Evolutionary conservation across 768 basidiomycete species (phyloP), one percentile per base, ranked within the genome.

Genomic region (Mycena epipterygia): DNA sequence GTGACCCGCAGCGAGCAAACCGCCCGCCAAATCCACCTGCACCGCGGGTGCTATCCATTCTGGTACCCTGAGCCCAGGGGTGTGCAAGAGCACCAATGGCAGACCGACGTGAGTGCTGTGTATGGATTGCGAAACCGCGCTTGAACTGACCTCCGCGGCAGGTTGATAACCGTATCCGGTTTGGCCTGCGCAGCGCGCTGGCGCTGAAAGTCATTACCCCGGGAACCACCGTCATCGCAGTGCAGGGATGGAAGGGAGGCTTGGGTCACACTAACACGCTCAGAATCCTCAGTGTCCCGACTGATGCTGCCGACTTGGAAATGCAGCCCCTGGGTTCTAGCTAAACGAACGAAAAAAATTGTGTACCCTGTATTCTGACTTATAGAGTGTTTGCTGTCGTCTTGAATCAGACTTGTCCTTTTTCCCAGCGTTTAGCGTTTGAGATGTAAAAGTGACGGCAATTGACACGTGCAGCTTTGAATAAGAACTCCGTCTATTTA

Each of bases 161-260:
- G 93, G 93, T 95, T 68, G 94, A 95, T 83, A 95, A 95, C 81
- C 94, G 94, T 73, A 93, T 94, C 78, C 91, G 95, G 68, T 97
- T 91, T 76, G 96, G 97, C 68, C 87, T 99, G 81, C 88, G 90
- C 79, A 92, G 86, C 78, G 98, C 95, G 5, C 86, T 98, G 51
- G 87, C 84, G 21, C 83, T 99, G 81, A 93, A 94, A 73, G 89
- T 99, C 79, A 91, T 99, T 85, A 90, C 91, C 77, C 90, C 95
- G 41, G 95, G 95, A 63, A 91, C 91, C 61, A 95, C 96, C 29
- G 89, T 99, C 77, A 87, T 99, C 72, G 97, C 97, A 56, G 93
- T 99, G 6, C 98, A 99, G 82, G 98, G 98, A n/a, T 99, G 97
- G 97, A 97, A 96, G 85, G 95, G 96, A 49, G 98, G 98, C 67